Base-by-base conservation (phyloP, 148 eudicot genomes). In the Fallopia convolvulus region DNA sequence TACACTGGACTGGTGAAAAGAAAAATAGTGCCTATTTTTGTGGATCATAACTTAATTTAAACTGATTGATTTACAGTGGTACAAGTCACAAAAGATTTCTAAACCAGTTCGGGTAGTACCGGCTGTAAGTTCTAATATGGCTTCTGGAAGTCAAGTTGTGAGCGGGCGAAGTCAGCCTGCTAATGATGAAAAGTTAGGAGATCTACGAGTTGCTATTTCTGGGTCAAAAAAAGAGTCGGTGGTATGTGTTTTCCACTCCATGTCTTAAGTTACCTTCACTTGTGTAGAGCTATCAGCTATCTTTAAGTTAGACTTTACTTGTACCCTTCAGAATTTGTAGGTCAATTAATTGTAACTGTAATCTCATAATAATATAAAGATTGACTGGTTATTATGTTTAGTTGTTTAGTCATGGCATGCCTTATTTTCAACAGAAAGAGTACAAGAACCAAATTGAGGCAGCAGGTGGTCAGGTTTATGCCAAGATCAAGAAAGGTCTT, bases 401-500 rank as follows among this genome's bases (percentile, higher is more conserved):
- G 2, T 68, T 61, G 18, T 12, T 14, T 39, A 68, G 44, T 32
- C 72, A 68, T 39, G 20, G 21, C 2, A 1, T 70, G 11, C 74
- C 66, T 72, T 21, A 21, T 76, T 44, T 48, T 21, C 39, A n/a
- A 55, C 85, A 94, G 99, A 90, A 83, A 70, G 90, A 92, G 65
- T 87, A 88, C 86, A 87, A 83, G 83, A 84, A 80, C 26, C 88
- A 89, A 83, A 84, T 94, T 72, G 92, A 88, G 80, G 92, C 66
- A 74, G 93, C 83, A 63, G 97, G 99, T 75, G 99, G 90, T 47
- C 83, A 87, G 79, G 83, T 92, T 80, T 92, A 94, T 83, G 61
- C 87, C 56, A 92, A 90, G 84, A 82, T 92, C 48, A 94, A 87
- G 81, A 94, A 90, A 90, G 97, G 99, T 91, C 74, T 42, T 55